Evolutionary conservation across 805 yeast genomes (phyloP), one percentile per base, ranked within the genome.

Genomic region (Yarrowia sp.): DNA sequence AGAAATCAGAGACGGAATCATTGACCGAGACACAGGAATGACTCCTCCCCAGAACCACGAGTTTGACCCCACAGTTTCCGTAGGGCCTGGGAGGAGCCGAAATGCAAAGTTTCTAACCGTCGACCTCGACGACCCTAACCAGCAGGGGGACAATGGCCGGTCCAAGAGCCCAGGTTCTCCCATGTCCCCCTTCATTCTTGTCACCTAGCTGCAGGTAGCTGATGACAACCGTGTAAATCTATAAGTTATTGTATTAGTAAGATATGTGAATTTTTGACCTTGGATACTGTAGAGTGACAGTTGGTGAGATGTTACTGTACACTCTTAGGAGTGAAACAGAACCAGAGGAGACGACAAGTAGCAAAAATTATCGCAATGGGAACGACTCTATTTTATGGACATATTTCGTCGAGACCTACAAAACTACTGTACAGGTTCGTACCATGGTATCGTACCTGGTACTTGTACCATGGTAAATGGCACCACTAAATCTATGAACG

Each of bases 101-200:
- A 51, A 51, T 30, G 9, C 40, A 8, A 51, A 51, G 58, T 51
- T 51, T 51, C 41, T 51, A 40, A 51, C 41, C 1, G 58, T 51
- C 16, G 32, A 51, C 16, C 41, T 51, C 14, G 58, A 35, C 16
- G 58, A 51, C 28, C 21, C 32, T 32, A 43, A 24, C 32, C 48
- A 43, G 12, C 48, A 43, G 48, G 48, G 48, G 30, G 19, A 14
- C 54, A 30, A 32, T 32, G 54, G 54, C 26, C 28, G 58, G 30
- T 10, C 58, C 40, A 51, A 35, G 58, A 51, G 58, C 41, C 58
- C 58, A 5, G 41, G 58, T 3, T 21, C 30, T 4, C 58, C 58
- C 26, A 54, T 54, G 48, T 38, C 62, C 14, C 48, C 62, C 17
- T 54, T 54, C 28, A 40, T 40, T 38, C 35, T 40, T n/a, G 62